Base-by-base conservation (phyloP, 1,284 basidiomycete species). In the Peniophora sp. region DNA sequence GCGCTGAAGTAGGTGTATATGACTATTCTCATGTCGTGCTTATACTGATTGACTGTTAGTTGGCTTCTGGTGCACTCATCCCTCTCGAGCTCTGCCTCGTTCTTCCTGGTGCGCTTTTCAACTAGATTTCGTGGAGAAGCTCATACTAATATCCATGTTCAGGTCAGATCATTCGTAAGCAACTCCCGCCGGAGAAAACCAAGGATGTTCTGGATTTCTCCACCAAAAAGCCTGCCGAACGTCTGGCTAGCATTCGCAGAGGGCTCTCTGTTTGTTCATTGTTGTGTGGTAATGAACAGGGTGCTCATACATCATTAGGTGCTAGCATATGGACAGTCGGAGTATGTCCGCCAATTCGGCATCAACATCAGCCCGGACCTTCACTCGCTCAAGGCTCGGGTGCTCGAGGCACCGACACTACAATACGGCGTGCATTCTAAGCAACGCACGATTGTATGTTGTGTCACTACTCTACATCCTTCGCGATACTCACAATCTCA, bases 81-180 rank as follows among this genome's bases (percentile, higher is more conserved):
- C 85, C 87, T 0, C 60, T 88, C 2, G 87, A 90, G 60, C 62
- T 84, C 1, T 88, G 86, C 58, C 64, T 58, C 0, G 80, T 90
- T 3, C 73, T 74, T 0, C 67, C 75, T 0, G 87, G 27, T 32
- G 12, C 5, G 27, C 6, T 32, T 32, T 32, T 12, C n/a, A n/a
- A n/a, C n/a, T n/a, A n/a, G n/a, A n/a, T n/a, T n/a, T n/a, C n/a
- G n/a, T n/a, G n/a, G n/a, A n/a, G n/a, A n/a, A n/a, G n/a, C n/a
- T 32, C 6, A 32, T 32, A 32, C 27, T 32, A 12, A 32, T 32
- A 5, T 12, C 12, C 27, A 12, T 32, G 6, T 6, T 32, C 12
- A 32, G 27, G 87, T 0, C 88, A 90, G 57, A 81, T 88, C 45
- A 82, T 88, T 76, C 72, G 81, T 39, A 85, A 84, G 58, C 83